Percentiles rank a stretch among this genome's conserved stretches.
Conservation (phyloP, 2,329 filamentous ascomycete genomes). For the Monosporascus sp. region DNA sequence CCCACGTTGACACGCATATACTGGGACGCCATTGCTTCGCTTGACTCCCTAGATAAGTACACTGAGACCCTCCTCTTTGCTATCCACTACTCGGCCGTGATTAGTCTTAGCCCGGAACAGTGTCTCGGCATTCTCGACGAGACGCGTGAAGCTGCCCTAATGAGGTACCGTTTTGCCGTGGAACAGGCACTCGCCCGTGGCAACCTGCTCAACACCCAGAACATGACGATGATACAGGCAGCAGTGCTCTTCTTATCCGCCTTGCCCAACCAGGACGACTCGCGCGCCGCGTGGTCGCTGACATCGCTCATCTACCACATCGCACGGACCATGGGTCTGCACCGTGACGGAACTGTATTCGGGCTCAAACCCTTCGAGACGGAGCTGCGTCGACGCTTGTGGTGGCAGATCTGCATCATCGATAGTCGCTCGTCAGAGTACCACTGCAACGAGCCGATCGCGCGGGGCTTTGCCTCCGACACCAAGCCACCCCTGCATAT, state of each 20-base stretch:
- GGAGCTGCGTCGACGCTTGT: constrained; percentile 46
- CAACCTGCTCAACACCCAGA: constrained; percentile 57
- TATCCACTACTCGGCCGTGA: constrained; percentile 56
- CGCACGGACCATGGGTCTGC: constrained; percentile 38
- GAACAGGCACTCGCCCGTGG: constrained; percentile 61
- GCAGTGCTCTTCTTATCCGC: constrained; percentile 57
- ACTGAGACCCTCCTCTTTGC: constrained; percentile 56
- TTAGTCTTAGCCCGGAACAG: constrained; percentile 42
- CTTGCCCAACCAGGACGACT: constrained; percentile 36
- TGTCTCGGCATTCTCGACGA: constrained; percentile 43
- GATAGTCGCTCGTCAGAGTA: constrained; percentile 45
- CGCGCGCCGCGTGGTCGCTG: constrained; percentile 36
- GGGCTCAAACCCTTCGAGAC: constrained; percentile 42
- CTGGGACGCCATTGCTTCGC: constrained; percentile 15
- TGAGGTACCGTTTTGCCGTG: constrained; percentile 55
- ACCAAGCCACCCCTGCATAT: constrained; percentile 44
- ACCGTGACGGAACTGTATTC: constrained; percentile 45
- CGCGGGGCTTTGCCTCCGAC: constrained; percentile 39
- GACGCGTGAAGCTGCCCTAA: constrained; percentile 42
- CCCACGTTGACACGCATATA: constrained; percentile 20
- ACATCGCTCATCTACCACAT: constrained; percentile 22
- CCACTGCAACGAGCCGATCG: constrained; percentile 40
- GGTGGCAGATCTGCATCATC: constrained; percentile 44
- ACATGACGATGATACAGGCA: constrained; percentile 57
- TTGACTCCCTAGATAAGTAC: constrained; percentile 30